Conservation (phyloP, 1,284 basidiomycete species). For the Schizophyllum commune region DNA sequence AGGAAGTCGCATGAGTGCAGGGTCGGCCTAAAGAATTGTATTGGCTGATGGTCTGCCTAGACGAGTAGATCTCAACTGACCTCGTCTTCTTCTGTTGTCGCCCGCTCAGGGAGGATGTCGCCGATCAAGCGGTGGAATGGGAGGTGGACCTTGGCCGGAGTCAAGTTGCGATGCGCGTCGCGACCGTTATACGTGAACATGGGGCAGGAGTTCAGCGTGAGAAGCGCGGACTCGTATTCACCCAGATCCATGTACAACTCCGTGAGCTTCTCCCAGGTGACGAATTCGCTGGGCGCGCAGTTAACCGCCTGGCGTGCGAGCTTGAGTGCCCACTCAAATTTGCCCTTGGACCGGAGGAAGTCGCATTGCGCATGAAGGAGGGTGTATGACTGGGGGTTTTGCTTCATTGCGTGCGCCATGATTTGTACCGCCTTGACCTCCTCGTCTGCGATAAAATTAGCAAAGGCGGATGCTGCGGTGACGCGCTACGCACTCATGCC, state of each 20-base stretch:
- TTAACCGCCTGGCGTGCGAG: slow-evolving; percentile 94
- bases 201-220: slow-evolving; percentile 97
- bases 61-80: slow-evolving; percentile 25
- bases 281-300: slow-evolving; percentile 95
- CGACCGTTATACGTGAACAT: slow-evolving; percentile 99
- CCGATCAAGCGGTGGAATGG: slow-evolving; percentile 83
- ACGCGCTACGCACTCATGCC: slow-evolving; percentile 79
- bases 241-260: slow-evolving; percentile 90
- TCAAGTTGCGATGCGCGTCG: slow-evolving; percentile 85
- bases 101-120: slow-evolving; percentile 68
- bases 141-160: slow-evolving; percentile 78
- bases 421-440: slow-evolving; percentile 98
- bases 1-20: slow-evolving; percentile 86
- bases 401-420: slow-evolving; percentile 78
- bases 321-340: slow-evolving; percentile 85
- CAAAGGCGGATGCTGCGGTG: slow-evolving; percentile 11
- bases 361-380: slow-evolving; percentile 93
- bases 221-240: slow-evolving; percentile 83
- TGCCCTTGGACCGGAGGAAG: slow-evolving; percentile 82
- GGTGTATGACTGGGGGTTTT: slow-evolving; percentile 88
- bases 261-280: slow-evolving; percentile 97
- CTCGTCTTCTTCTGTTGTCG: slow-evolving; percentile 81
- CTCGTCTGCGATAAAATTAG: slow-evolving; percentile 56
- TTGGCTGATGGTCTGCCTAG: slow-evolving; percentile 1
- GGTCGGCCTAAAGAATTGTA: slow-evolving; percentile 62